phyloP scores from a whole-genome alignment of 106 monocot species.

The Apostasia ramifera region DNA sequence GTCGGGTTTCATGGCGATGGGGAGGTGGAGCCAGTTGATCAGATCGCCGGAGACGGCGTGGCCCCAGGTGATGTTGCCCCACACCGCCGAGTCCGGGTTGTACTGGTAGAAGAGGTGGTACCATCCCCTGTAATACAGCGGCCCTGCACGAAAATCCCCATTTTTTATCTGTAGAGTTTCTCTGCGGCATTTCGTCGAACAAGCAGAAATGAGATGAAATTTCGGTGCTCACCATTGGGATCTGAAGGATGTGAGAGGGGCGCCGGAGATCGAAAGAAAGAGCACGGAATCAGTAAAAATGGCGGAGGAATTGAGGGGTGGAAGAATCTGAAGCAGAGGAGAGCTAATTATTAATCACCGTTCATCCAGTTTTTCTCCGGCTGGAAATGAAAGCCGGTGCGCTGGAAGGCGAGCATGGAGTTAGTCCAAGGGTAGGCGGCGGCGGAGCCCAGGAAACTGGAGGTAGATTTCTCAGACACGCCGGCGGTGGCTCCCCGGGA shows the following conservation, averaged over 20 bases:
- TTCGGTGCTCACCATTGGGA: slow-evolving; percentile 23
- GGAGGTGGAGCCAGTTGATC: slow-evolving; percentile 55
- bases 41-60: slow-evolving; percentile 58
- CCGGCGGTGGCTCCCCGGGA: slow-evolving; percentile 1
- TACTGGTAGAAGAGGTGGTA: slow-evolving; percentile 85
- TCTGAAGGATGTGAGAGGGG: slow-evolving; percentile 11
- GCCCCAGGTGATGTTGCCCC: slow-evolving; percentile 76
- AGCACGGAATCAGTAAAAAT: too few species aligned
- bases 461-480: slow-evolving; percentile 20
- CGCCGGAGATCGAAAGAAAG: background rate
- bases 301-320: too few species aligned
- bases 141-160: slow-evolving; percentile 16
- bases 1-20: slow-evolving; percentile 46
- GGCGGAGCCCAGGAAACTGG: background rate
- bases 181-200: background rate
- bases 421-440: slow-evolving; percentile 40
- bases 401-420: slow-evolving; percentile 54
- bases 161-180: background rate
- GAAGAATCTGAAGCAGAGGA: slow-evolving; percentile 18
- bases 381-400: slow-evolving; percentile 61
- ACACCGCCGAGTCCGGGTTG: slow-evolving; percentile 43
- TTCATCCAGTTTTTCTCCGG: slow-evolving; percentile 63
- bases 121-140: slow-evolving; percentile 64
- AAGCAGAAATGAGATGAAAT: background rate
- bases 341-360: slow-evolving; percentile 10